phyloP scores from a whole-genome alignment of 768 basidiomycete species.

The Roridomyces roridus region DNA sequence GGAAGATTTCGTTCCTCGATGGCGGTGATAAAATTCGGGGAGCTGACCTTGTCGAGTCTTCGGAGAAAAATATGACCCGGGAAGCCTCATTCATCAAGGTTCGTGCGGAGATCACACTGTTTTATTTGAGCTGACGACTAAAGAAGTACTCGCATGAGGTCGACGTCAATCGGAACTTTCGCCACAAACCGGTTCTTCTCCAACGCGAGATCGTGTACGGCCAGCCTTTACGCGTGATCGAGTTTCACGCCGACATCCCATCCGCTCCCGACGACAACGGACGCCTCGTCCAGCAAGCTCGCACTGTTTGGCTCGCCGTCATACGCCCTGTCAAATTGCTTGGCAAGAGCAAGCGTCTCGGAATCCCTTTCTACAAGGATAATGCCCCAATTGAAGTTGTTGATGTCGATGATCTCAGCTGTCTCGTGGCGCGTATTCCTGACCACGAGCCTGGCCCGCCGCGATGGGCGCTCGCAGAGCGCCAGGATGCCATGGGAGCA shows the following conservation, averaged over 20 bases:
- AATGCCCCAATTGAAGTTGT: no score
- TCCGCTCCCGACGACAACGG: background rate
- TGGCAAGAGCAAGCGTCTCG: no score
- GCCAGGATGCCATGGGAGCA: no score
- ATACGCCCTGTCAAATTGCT: no score
- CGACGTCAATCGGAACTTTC: no score
- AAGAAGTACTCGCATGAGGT: background rate
- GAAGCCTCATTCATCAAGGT: no score
- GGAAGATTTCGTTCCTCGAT: no score
- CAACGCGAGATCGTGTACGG: background rate
- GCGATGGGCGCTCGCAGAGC: constrained; percentile 1
- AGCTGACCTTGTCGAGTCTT: background rate
- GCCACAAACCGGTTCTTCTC: background rate
- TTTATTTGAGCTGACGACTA: background rate
- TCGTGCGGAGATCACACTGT: background rate
- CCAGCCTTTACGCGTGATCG: background rate
- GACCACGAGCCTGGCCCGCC: background rate
- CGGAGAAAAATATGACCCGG: constrained; percentile 5
- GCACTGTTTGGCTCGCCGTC: no score
- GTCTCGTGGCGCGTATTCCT: constrained; percentile 2
- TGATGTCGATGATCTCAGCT: constrained; percentile 4
- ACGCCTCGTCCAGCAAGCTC: background rate
- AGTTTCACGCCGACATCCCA: background rate
- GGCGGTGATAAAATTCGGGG: no score
- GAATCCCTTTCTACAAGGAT: no score